Evolutionary conservation across 768 basidiomycete genomes (phyloP).

Genomic region (Obba rivulosa): DNA sequence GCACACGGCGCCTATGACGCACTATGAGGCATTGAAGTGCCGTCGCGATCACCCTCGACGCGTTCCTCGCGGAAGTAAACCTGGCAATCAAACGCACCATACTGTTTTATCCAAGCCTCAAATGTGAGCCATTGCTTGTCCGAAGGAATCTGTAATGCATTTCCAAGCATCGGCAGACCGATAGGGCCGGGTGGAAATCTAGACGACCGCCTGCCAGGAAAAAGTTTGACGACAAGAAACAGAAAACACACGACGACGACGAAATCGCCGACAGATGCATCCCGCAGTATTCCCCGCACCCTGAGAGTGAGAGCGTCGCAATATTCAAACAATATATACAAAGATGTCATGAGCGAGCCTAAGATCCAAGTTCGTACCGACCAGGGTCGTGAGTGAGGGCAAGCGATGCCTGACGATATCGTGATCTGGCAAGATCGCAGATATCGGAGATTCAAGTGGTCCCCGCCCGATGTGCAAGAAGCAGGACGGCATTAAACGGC

Average conservation of each 20-base stretch:
- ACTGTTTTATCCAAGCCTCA: constrained; percentile 17
- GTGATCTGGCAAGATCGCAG: no score
- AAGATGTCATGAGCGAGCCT: not conserved
- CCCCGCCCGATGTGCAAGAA: no score
- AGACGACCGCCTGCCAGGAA: not conserved
- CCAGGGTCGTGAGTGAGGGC: no score
- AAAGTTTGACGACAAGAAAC: constrained; percentile 2
- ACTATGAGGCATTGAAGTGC: no score
- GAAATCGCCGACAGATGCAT: not conserved
- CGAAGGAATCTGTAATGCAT: constrained; percentile 19
- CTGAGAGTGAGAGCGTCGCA: not conserved
- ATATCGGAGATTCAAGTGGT: no score
- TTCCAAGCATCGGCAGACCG: constrained; percentile 18
- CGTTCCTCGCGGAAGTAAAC: no score
- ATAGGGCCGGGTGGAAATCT: constrained; percentile 18
- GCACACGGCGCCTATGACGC: not conserved
- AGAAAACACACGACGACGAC: not conserved
- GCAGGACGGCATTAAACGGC: no score
- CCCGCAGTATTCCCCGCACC: not conserved
- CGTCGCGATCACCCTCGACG: no score
- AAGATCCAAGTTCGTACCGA: no score
- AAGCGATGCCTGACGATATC: not conserved
- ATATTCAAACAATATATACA: not conserved
- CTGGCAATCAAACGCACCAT: constrained; percentile 11
- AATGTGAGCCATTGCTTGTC: constrained; percentile 24